Evolutionary conservation across 2,329 filamentous ascomycete species (phyloP).

Genomic region (Fusarium udum): DNA sequence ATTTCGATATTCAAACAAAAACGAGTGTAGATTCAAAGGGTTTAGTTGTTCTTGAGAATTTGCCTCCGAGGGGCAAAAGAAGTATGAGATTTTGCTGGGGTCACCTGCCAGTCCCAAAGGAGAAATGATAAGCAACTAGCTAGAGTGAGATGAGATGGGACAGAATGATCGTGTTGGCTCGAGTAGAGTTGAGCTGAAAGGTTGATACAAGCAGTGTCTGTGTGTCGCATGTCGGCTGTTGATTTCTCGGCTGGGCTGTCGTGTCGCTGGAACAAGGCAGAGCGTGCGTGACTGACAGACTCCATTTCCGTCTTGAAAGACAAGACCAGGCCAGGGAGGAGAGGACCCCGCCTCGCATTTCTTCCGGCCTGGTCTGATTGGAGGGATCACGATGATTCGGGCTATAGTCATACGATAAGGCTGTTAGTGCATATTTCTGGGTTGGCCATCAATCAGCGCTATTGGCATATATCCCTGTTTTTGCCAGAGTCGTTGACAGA

Average conservation of each 20-base stretch:
- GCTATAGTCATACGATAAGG: background rate
- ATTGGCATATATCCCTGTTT: background rate
- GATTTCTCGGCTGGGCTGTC: background rate
- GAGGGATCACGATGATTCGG: fast-evolving
- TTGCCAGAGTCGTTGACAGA: background rate
- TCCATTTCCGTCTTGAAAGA: background rate
- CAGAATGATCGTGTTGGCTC: background rate
- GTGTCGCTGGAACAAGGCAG: background rate
- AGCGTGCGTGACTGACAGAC: background rate
- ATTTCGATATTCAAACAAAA: background rate
- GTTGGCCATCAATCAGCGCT: background rate
- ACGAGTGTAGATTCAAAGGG: background rate
- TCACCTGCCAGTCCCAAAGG: background rate
- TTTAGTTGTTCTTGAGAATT: background rate
- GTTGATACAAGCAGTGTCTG: background rate
- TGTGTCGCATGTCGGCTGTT: background rate
- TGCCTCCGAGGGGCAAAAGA: background rate
- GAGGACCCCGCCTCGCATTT: background rate
- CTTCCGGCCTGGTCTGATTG: background rate
- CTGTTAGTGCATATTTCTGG: background rate
- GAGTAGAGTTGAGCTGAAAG: background rate
- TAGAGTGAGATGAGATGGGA: background rate
- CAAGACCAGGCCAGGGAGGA: background rate
- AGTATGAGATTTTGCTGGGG: background rate
- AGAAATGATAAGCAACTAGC: background rate